Percentiles rank a stretch among this genome's conserved stretches.
Conservation (phyloP, 441 rosid genomes). For the Brassica hybrid region DNA sequence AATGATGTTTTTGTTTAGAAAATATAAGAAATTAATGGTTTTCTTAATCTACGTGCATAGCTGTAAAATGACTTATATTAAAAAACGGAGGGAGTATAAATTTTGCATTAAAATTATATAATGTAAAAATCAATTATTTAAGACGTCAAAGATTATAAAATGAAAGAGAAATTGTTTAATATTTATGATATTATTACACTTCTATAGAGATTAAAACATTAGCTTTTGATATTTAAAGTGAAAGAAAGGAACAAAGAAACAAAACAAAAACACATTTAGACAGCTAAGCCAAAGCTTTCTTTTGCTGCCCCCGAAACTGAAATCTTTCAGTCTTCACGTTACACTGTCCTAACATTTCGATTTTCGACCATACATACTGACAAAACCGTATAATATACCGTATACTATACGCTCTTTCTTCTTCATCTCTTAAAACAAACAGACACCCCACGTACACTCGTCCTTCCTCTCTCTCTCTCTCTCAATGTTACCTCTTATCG, state of each 20-base stretch:
- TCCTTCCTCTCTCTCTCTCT: conserved; percentile 27
- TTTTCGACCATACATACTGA: conserved; percentile 33
- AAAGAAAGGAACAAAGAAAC: conserved; percentile 25
- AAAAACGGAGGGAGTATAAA: no score
- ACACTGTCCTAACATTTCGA: conserved; percentile 30
- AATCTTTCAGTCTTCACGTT: conserved; percentile 40
- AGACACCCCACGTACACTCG: not conserved
- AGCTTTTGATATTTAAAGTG: conserved; percentile 12
- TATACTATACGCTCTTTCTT: conserved; percentile 28
- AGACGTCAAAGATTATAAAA: no score
- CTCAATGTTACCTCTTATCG: conserved; percentile 26
- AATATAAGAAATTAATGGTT: no score
- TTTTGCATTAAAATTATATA: no score
- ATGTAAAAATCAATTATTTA: no score
- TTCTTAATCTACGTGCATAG: no score
- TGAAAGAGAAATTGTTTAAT: no score
- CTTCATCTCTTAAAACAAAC: conserved; percentile 26
- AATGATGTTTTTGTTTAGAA: no score
- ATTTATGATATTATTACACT: no score
- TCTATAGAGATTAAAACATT: no score
- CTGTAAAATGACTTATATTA: no score
- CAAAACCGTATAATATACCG: conserved; percentile 31
- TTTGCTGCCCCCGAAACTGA: conserved; percentile 29
- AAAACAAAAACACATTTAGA: conserved; percentile 34
- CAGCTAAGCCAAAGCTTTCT: conserved; percentile 43